These are phyloP conservation scores for Cladophialophora carrionii DNA, from an alignment of 2,329 filamentous ascomycete species.

Conservation along the genomic window DNA sequence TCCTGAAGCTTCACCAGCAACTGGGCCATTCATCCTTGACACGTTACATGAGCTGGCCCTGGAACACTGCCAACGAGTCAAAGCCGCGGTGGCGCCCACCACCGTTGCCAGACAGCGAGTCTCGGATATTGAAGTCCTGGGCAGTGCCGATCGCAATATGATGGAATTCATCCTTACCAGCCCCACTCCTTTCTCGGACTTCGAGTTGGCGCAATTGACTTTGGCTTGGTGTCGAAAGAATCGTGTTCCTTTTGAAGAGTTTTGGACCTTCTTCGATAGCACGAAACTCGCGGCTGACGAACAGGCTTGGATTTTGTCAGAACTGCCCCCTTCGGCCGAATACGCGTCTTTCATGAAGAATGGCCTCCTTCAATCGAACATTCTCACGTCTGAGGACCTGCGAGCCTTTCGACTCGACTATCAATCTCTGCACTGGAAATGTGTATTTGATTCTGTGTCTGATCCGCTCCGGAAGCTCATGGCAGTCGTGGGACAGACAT, in stretches of 20 bases:
- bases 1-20: background rate
- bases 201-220: conserved; percentile 9
- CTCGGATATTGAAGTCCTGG: background rate
- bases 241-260: conserved; percentile 10
- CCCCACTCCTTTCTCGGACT: conserved; percentile 5
- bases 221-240: conserved; percentile 9
- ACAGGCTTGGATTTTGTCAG: conserved; percentile 9
- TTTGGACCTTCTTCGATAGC: conserved; percentile 8
- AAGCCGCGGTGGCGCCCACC: background rate
- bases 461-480: conserved; percentile 9
- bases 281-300: conserved; percentile 3
- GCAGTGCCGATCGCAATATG: background rate
- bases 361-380: conserved; percentile 9
- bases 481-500: conserved; percentile 5
- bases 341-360: conserved; percentile 11
- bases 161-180: conserved; percentile 7
- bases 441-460: conserved; percentile 8
- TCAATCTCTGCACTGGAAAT: conserved; percentile 13
- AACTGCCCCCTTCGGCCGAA: conserved; percentile 7
- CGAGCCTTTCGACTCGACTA: conserved; percentile 5
- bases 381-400: conserved; percentile 5
- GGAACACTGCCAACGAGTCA: conserved; percentile 3
- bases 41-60: background rate
- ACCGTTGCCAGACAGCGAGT: background rate
- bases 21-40: conserved; percentile 7